phyloP scores from a whole-genome alignment of 2,329 filamentous ascomycete species.

The Dichotomopilus funicola region DNA sequence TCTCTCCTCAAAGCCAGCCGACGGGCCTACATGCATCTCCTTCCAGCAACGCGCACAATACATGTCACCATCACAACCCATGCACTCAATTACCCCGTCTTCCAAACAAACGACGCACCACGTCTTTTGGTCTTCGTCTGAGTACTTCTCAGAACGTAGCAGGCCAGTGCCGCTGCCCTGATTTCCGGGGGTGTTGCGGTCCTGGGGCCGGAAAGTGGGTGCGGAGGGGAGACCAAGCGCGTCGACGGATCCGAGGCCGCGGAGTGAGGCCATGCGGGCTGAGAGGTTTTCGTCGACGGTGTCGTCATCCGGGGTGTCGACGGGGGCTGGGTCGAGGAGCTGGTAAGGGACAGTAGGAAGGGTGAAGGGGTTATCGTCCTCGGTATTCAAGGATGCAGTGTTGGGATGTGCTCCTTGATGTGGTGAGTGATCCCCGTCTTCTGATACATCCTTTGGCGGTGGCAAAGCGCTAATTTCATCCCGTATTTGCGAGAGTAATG shows the following conservation, averaged over 20 bases:
- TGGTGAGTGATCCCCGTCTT: too few species aligned
- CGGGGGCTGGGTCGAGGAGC: constrained; percentile 32
- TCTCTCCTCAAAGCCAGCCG: constrained; percentile 63
- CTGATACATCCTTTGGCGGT: not conserved
- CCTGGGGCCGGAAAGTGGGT: constrained; percentile 43
- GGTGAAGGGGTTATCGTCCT: constrained; percentile 24
- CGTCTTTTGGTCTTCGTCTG: constrained; percentile 64
- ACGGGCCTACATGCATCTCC: constrained; percentile 68
- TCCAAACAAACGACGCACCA: constrained; percentile 83
- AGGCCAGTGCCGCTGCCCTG: constrained; percentile 29
- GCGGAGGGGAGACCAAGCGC: constrained; percentile 42
- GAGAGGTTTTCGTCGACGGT: constrained; percentile 42
- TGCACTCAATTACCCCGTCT: constrained; percentile 65
- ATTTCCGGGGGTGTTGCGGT: constrained; percentile 24
- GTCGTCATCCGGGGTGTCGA: constrained; percentile 18
- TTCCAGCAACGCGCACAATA: constrained; percentile 77
- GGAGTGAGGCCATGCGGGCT: constrained; percentile 47
- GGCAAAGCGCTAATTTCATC: constrained; percentile 35
- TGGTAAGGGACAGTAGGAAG: constrained; percentile 43
- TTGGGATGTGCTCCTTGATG: too few species aligned
- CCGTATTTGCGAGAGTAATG: constrained; percentile 39
- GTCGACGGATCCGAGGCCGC: constrained; percentile 31
- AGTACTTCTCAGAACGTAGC: constrained; percentile 39
- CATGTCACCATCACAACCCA: constrained; percentile 63
- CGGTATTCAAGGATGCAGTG: too few species aligned